Evolutionary conservation across 768 basidiomycete species (phyloP).

Genomic region (Hypholoma sublateritium): DNA sequence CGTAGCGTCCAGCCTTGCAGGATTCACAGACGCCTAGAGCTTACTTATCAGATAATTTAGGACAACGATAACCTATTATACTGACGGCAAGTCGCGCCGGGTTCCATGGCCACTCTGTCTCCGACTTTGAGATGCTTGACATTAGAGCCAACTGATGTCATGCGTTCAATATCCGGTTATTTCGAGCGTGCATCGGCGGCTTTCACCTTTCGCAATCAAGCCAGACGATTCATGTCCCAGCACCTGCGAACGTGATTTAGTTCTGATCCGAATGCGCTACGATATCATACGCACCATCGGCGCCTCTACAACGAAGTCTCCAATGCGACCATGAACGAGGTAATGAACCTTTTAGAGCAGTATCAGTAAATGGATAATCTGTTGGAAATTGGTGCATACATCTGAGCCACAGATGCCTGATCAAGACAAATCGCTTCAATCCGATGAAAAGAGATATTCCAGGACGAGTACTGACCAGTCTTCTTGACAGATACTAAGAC

Average conservation of each 20-base stretch:
- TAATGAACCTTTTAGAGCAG: slow-evolving; percentile 62
- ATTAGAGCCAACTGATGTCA: slow-evolving; percentile 60
- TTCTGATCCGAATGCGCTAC: not conserved
- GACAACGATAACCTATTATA: slow-evolving; percentile 3
- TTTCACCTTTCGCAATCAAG: slow-evolving; percentile 63
- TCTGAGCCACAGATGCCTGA: slow-evolving; percentile 91
- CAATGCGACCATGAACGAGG: slow-evolving; percentile 74
- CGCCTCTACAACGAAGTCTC: slow-evolving; percentile 73
- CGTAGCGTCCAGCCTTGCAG: slow-evolving; percentile 83
- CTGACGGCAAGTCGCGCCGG: slow-evolving; percentile 79
- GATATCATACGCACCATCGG: slow-evolving; percentile 60
- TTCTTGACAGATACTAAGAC: slow-evolving; percentile 91
- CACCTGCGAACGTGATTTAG: slow-evolving; percentile 40
- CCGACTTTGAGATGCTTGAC: slow-evolving; percentile 80
- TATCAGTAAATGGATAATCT: not conserved
- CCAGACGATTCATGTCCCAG: slow-evolving; percentile 95
- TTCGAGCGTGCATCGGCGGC: not conserved
- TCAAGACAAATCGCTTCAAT: not conserved
- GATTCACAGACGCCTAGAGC: slow-evolving; percentile 62
- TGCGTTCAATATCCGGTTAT: not conserved
- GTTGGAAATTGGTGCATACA: slow-evolving; percentile 33
- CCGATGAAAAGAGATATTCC: not conserved
- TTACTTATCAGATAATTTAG: slow-evolving; percentile 1
- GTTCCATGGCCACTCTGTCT: slow-evolving; percentile 90
- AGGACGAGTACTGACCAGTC: slow-evolving; percentile 57